A percentile compares a stretch with the other conserved stretches of the same genome.
These are phyloP conservation scores for sweet orange (Citrus sinensis) DNA, from an alignment of 345 rosid species.

Conservation along the genomic window DVS_A1.0 CM039162.1:3526001-3526500, in stretches of 20 bases:
- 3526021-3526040: not conserved
- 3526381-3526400: not conserved
- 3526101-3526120: not conserved
- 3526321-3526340: no score
- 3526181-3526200: not conserved
- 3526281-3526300: not conserved
- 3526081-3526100: slow-evolving; percentile 7
- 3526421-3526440: not conserved
- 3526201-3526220: not conserved
- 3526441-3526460: not conserved
- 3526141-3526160: not conserved
- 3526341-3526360: no score
- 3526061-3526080: not conserved
- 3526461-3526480: not conserved
- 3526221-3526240: not conserved
- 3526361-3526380: not conserved
- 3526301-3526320: not conserved
- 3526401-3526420: not conserved
- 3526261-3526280: no score
- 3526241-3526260: not conserved
- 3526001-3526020: not conserved
- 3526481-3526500: not conserved
- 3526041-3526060: not conserved
- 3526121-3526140: not conserved
- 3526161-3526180: not conserved